These are phyloP conservation scores for Saussurea involucrata DNA, from an alignment of 129 eudicot genomes.

Conservation along the genomic window DNA sequence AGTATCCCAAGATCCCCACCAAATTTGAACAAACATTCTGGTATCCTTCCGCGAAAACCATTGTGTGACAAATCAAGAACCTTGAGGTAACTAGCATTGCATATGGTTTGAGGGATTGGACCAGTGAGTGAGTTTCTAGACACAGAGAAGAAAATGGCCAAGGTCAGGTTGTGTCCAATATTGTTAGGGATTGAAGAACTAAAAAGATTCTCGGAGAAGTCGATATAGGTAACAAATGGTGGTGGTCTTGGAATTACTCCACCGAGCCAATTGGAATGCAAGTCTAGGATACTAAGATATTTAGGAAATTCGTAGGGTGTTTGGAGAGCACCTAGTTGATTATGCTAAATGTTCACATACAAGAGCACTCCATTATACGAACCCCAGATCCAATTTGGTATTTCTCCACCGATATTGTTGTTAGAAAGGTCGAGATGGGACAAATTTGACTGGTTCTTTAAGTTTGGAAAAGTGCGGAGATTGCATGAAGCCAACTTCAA, in stretches of 20 bases:
- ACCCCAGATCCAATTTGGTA: slow-evolving; percentile 43
- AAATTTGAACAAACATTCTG: slow-evolving; percentile 21
- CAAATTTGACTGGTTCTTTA: slow-evolving; percentile 6
- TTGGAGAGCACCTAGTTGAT: slow-evolving; percentile 18
- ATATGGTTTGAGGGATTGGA: slow-evolving; percentile 28
- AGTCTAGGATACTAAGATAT: slow-evolving; percentile 15
- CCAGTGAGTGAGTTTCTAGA: slow-evolving; percentile 27
- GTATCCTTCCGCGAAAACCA: slow-evolving; percentile 18
- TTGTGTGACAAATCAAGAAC: slow-evolving; percentile 33
- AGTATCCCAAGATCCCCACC: slow-evolving; percentile 14
- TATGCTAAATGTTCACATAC: slow-evolving; percentile 30
- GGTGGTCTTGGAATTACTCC: slow-evolving; percentile 25
- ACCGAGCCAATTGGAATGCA: slow-evolving; percentile 28
- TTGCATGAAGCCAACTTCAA: slow-evolving; percentile 32
- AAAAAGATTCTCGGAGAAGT: slow-evolving; percentile 36
- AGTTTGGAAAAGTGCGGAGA: slow-evolving; percentile 13
- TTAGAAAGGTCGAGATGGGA: slow-evolving; percentile 27
- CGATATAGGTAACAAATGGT: slow-evolving; percentile 9
- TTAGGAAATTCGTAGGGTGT: not conserved
- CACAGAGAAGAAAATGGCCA: slow-evolving; percentile 21
- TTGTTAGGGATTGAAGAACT: slow-evolving; percentile 15
- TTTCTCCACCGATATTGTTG: slow-evolving; percentile 32
- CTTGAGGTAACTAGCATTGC: slow-evolving; percentile 9
- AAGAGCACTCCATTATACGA: not conserved
- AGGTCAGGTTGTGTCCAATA: slow-evolving; percentile 4